Conservation (phyloP, 805 yeast species). For the Yamadazyma philogaea region DNA sequence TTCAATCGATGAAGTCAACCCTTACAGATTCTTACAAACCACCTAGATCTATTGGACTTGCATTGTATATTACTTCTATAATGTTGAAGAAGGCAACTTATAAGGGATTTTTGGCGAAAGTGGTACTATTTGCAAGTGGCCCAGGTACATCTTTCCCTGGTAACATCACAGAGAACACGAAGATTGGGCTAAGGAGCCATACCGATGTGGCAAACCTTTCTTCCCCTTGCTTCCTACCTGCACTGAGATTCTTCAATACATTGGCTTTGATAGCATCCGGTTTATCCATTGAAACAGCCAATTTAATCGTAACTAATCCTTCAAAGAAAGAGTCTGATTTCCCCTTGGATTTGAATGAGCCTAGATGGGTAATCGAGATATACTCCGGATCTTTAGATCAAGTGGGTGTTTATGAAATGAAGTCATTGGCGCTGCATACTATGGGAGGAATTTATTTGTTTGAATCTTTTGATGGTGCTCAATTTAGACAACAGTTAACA, state of each 20-base stretch:
- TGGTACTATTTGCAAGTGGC: conserved; percentile 32
- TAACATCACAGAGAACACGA: conserved; percentile 18
- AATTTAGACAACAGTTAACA: conserved; percentile 11
- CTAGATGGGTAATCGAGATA: conserved; percentile 30
- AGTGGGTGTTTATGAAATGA: conserved; percentile 44
- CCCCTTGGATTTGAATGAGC: conserved; percentile 14
- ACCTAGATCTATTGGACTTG: conserved; percentile 34
- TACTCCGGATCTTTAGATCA: conserved; percentile 41
- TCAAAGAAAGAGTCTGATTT: conserved; percentile 24
- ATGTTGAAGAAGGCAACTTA: conserved; percentile 20
- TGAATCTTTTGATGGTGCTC: conserved; percentile 27
- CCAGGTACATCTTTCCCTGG: conserved; percentile 42
- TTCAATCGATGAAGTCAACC: conserved; percentile 18
- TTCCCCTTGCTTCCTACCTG: conserved; percentile 22
- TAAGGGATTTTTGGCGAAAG: conserved; percentile 24
- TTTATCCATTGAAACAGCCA: conserved; percentile 19
- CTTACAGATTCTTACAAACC: conserved; percentile 29
- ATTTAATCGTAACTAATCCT: conserved; percentile 10
- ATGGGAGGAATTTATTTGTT: conserved; percentile 30
- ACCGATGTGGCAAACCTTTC: conserved; percentile 28
- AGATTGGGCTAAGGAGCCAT: conserved; percentile 32
- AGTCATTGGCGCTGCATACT: conserved; percentile 27
- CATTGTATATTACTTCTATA: conserved; percentile 23
- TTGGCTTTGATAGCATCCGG: conserved; percentile 32
- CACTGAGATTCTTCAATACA: conserved; percentile 29